Conservation (phyloP, 805 yeast genomes). For the Saccharomycopsis microspora region DNA sequence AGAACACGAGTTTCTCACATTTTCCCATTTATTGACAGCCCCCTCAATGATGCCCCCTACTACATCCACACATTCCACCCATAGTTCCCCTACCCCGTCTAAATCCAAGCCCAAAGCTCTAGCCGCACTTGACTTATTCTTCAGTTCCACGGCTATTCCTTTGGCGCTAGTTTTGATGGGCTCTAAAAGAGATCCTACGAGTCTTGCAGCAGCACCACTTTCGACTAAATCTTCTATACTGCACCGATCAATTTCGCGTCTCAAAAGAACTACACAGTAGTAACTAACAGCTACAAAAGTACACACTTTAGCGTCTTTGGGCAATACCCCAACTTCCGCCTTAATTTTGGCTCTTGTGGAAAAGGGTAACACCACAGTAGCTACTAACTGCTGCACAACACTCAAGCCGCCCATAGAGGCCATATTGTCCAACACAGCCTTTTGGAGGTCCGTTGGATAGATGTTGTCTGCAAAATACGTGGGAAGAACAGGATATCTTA, state of each 20-base stretch:
- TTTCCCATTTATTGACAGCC: constrained; percentile 5
- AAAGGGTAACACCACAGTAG: constrained; percentile 47
- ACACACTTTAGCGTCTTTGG: constrained; percentile 35
- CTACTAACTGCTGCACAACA: constrained; percentile 42
- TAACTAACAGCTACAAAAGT: constrained; percentile 52
- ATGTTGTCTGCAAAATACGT: constrained; percentile 40
- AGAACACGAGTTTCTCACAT: too few relatives aligned
- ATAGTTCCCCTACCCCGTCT: constrained; percentile 26
- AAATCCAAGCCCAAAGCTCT: constrained; percentile 2
- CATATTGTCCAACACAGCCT: constrained; percentile 41
- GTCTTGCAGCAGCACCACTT: constrained; percentile 34
- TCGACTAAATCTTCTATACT: constrained; percentile 24
- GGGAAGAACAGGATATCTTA: constrained; percentile 65
- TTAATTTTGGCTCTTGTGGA: constrained; percentile 43
- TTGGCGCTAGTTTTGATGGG: constrained; percentile 34
- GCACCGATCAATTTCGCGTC: constrained; percentile 21
- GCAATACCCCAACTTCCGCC: constrained; percentile 18
- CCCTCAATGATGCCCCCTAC: constrained; percentile 19
- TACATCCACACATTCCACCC: constrained; percentile 40
- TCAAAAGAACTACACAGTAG: constrained; percentile 31
- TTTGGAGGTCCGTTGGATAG: constrained; percentile 55
- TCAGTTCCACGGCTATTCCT: constrained; percentile 21
- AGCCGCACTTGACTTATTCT: neutral
- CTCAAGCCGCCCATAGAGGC: constrained; percentile 17
- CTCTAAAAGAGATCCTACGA: constrained; percentile 40